Evolutionary conservation across 1,284 basidiomycete species (phyloP).

Genomic region (Sporisorium scitamineum): DNA sequence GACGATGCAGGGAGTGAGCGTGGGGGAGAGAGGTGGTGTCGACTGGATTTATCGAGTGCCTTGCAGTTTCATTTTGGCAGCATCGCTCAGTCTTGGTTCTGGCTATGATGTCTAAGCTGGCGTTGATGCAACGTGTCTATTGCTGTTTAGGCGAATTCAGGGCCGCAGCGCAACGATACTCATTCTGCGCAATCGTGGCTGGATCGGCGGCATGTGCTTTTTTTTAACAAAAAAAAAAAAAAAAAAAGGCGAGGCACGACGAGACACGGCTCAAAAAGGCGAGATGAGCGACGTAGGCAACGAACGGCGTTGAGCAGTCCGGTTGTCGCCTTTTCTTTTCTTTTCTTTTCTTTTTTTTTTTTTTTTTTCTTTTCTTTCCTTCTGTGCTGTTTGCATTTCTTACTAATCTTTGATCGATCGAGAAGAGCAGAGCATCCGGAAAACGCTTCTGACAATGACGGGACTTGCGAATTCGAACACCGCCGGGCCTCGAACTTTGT

Average conservation of each 20-base stretch:
- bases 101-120: no score
- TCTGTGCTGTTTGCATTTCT: neutral
- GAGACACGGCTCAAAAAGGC: no score
- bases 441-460: neutral
- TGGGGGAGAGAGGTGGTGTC: neutral
- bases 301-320: neutral
- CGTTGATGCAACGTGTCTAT: neutral
- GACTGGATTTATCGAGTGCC: no score
- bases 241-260: constrained; percentile 1
- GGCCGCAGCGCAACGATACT: neutral
- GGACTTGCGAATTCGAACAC: neutral
- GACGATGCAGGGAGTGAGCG: neutral
- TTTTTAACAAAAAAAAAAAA: no score
- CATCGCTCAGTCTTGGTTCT: no score
- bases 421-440: constrained; percentile 1
- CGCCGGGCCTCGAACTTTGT: neutral
- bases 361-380: no score
- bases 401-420: neutral
- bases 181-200: neutral
- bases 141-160: neutral
- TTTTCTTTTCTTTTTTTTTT: no score
- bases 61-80: no score
- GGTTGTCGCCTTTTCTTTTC: no score
- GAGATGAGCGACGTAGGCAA: no score
- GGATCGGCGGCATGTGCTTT: neutral